These are phyloP conservation scores for Botrytis pseudocinerea DNA, from an alignment of 2,329 filamentous ascomycete species.

Conservation along the genomic window DNA sequence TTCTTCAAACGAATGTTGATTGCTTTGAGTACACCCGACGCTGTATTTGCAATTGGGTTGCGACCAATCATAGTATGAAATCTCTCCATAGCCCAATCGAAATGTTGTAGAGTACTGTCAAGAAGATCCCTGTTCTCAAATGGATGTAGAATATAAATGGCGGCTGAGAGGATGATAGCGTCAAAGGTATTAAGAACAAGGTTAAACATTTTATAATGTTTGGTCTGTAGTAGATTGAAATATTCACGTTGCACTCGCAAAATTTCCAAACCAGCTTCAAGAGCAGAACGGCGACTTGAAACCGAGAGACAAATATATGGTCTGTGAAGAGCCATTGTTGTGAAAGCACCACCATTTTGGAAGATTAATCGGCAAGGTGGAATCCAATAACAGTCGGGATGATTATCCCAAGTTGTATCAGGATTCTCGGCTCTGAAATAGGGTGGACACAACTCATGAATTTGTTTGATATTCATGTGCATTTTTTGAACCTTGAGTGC, in stretches of 20 bases:
- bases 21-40: slow-evolving; percentile 55
- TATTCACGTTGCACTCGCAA: slow-evolving; percentile 57
- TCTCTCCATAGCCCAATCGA: slow-evolving; percentile 59
- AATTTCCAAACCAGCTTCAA: slow-evolving; percentile 57
- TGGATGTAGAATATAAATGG: slow-evolving; percentile 62
- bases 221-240: slow-evolving; percentile 48
- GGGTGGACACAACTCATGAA: slow-evolving; percentile 52
- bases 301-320: slow-evolving; percentile 61
- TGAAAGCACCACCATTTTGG: slow-evolving; percentile 51
- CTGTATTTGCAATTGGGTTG: slow-evolving; percentile 55
- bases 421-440: slow-evolving; percentile 56
- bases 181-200: slow-evolving; percentile 66
- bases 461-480: slow-evolving; percentile 51
- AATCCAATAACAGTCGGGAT: slow-evolving; percentile 57
- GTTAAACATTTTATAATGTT: slow-evolving; percentile 55
- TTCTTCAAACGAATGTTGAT: slow-evolving; percentile 56
- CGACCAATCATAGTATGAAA: slow-evolving; percentile 57
- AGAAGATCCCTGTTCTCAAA: slow-evolving; percentile 53
- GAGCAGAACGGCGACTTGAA: slow-evolving; percentile 54
- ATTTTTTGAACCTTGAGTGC: slow-evolving; percentile 55
- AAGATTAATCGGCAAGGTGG: slow-evolving; percentile 49
- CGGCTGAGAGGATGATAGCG: slow-evolving; percentile 60
- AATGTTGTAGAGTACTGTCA: slow-evolving; percentile 53
- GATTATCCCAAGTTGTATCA: slow-evolving; percentile 56
- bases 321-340: slow-evolving; percentile 60